Evolutionary conservation across 2,329 filamentous ascomycete genomes (phyloP).

Genomic region (Aureobasidium sp.): DNA sequence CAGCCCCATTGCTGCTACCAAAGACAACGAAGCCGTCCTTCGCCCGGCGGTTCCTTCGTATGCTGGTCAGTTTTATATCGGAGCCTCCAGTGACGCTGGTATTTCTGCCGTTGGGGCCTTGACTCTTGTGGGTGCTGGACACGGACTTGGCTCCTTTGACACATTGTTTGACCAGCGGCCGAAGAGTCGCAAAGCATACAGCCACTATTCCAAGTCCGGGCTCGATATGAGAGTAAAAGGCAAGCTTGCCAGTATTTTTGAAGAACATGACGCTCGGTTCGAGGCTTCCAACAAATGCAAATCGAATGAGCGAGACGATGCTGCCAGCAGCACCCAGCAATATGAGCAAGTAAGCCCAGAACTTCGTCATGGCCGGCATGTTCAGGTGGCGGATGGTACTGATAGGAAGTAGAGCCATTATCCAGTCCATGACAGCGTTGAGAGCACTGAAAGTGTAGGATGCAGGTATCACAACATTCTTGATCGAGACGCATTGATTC

Average conservation of each 20-base stretch:
- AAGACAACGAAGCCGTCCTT: background rate
- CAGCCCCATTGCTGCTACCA: background rate
- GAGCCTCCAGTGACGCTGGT: background rate
- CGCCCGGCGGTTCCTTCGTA: background rate
- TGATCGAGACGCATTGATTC: slow-evolving; percentile 6
- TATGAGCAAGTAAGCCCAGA: slow-evolving; percentile 13
- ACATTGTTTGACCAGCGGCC: slow-evolving; percentile 19
- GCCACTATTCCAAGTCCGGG: slow-evolving; percentile 21
- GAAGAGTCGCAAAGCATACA: slow-evolving; percentile 19
- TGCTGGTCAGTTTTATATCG: background rate
- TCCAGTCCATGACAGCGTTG: slow-evolving; percentile 16
- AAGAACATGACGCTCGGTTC: slow-evolving; percentile 3
- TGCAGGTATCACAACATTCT: slow-evolving; percentile 6
- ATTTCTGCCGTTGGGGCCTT: background rate
- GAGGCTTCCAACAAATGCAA: slow-evolving; percentile 10
- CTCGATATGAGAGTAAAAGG: slow-evolving; percentile 19
- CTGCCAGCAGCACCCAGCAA: slow-evolving; percentile 7
- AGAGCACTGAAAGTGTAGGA: slow-evolving; percentile 9
- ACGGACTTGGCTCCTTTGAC: background rate
- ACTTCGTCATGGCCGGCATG: slow-evolving; percentile 10
- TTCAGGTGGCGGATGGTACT: slow-evolving; percentile 8
- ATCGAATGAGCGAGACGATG: slow-evolving; percentile 15
- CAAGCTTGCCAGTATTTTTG: slow-evolving; percentile 13
- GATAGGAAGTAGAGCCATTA: slow-evolving; percentile 12
- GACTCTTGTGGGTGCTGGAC: background rate